Base-by-base conservation (phyloP, 202 grass and related monocot species). In the Thinopyrum obtusiflorum region DNA sequence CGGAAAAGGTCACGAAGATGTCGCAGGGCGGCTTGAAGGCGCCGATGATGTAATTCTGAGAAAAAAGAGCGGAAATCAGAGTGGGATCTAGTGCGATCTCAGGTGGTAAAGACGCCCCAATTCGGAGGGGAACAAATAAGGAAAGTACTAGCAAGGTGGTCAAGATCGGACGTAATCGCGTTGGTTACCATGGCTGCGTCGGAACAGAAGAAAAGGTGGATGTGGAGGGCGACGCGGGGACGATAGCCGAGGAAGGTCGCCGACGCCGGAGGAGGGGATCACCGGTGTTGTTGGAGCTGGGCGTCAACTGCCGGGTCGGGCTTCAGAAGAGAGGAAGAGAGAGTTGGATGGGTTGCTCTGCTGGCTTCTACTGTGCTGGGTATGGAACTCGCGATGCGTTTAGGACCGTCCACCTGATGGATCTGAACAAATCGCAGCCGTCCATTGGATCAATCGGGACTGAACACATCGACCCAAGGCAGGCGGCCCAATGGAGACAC, bases 21-120 rank as follows among this genome's bases (percentile, higher is more conserved):
- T 94, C 90, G 82, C 93, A 98, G 33, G 93, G 93, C 68, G 86
- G 84, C 76, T 98, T 95, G 88, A 98, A 98, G 17, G 93, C 93
- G 55, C 89, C 96, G 42, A 95, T 85, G 61, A 98, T 93, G 81
- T 91, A 98, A 81, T 98, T 94, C 91, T 98, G 82, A 4, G 27
- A 7, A 2, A 31, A 5, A 62, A 53, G 0, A 82, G 31, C 4
- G 13, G 42, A 60, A 76, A 88, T 77, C 85, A 87, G 67, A 4
- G 61, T 0, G 68, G 76, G 84, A 87, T 90, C 74, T 35, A 26
- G 23, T 29, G 4, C 37, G n/a, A 62, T 36, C 40, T 42, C 47
- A 26, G 17, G 76, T n/a, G 13, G 32, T 3, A 61, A 73, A 80
- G 82, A 76, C 49, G 77, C 51, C 51, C 57, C 11, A 65, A 63